A percentile compares a stretch with the other conserved stretches of the same genome.
Evolutionary conservation across 305 asterid species (phyloP).

Genomic region (Solanum aculeatissimum): DNA sequence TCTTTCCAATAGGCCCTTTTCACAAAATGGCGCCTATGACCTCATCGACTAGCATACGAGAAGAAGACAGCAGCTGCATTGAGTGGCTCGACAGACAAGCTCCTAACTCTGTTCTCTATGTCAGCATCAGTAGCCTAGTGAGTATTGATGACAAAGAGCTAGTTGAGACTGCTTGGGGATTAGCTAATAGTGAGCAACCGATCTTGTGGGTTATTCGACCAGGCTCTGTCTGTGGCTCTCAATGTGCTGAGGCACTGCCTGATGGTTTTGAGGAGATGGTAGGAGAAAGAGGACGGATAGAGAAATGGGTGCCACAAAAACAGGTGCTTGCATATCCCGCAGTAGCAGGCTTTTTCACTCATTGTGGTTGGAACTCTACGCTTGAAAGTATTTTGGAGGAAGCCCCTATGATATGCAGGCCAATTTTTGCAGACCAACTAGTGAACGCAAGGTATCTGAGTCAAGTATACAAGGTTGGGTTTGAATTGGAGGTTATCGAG

Average conservation of each 20-base stretch:
- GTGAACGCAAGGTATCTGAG: neutral
- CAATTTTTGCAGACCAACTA: neutral
- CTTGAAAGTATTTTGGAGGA: neutral
- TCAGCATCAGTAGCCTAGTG: neutral
- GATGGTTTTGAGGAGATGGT: neutral
- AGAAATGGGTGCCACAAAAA: conserved; percentile 2
- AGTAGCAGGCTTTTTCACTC: neutral
- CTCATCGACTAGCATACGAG: neutral
- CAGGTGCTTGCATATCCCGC: neutral
- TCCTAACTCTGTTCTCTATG: neutral
- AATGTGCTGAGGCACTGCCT: neutral
- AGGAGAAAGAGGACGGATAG: neutral
- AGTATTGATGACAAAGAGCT: neutral
- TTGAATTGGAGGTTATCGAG: neutral
- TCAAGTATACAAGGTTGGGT: neutral
- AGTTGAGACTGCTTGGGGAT: conserved; percentile 5
- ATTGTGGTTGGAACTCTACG: conserved; percentile 5
- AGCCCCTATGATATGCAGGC: conserved; percentile 3
- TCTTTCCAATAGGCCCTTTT: neutral
- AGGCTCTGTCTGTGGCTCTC: neutral
- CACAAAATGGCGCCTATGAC: neutral
- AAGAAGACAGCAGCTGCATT: neutral
- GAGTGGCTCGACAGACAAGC: conserved; percentile 2
- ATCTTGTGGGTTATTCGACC: conserved; percentile 4
- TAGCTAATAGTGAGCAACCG: conserved; percentile 1